Evolutionary conservation across 352 stramenopile genomes (phyloP).

Genomic region (Phytophthora pseudosyringae): DNA sequence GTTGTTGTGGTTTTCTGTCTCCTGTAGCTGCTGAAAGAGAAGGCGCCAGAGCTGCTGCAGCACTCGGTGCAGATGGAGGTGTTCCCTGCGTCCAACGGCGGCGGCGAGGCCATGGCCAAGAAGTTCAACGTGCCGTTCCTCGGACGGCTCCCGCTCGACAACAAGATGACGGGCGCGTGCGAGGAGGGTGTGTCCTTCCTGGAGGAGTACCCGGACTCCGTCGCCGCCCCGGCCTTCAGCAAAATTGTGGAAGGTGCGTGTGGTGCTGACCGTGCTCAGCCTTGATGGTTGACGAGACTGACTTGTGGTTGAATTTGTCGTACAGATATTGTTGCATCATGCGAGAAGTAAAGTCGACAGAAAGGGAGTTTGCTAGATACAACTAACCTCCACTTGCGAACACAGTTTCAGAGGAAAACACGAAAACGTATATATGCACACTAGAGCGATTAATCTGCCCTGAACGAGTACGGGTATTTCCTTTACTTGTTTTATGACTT

Average conservation of each 20-base stretch:
- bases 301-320: slow-evolving; percentile 13
- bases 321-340: slow-evolving; percentile 61
- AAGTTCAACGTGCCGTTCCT: slow-evolving; percentile 97
- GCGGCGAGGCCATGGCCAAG: slow-evolving; percentile 95
- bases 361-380: slow-evolving; percentile 8
- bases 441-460: slow-evolving; percentile 20
- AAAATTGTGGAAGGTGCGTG: slow-evolving; percentile 70
- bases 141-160: slow-evolving; percentile 96
- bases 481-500: slow-evolving; percentile 22
- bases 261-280: neutral
- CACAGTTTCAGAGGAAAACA: slow-evolving; percentile 18
- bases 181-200: slow-evolving; percentile 96
- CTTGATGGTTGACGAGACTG: neutral
- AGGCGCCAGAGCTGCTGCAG: slow-evolving; percentile 82
- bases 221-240: slow-evolving; percentile 71
- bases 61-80: slow-evolving; percentile 87
- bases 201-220: slow-evolving; percentile 84
- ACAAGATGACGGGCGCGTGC: slow-evolving; percentile 96
- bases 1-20: neutral
- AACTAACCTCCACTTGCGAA: slow-evolving; percentile 1
- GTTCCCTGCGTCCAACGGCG: slow-evolving; percentile 88
- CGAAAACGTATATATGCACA: slow-evolving; percentile 39
- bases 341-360: slow-evolving; percentile 44
- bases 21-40: slow-evolving; percentile 78
- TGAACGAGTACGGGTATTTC: slow-evolving; percentile 17